Evolutionary conservation across 2,329 filamentous ascomycete species (phyloP).

Genomic region (Colletotrichum sp.): DNA sequence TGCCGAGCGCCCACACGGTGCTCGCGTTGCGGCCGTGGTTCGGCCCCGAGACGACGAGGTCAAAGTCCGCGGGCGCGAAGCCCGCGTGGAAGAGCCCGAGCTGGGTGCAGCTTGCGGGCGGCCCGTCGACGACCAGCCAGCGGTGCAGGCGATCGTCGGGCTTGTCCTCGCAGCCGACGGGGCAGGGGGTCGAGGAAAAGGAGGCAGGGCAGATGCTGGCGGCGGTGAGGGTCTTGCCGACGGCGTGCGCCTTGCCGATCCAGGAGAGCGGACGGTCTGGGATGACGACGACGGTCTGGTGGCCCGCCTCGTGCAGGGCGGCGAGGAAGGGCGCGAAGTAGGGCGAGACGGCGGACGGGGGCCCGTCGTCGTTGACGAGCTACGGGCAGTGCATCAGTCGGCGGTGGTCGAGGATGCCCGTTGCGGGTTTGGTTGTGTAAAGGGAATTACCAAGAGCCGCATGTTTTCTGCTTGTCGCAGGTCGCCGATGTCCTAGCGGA

Average conservation of each 20-base stretch:
- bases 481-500: conserved; percentile 3
- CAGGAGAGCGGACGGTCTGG: conserved; percentile 75
- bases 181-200: neutral
- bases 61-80: conserved; percentile 40
- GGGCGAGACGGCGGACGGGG: conserved; percentile 63
- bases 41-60: conserved; percentile 63
- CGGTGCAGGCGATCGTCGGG: conserved; percentile 46
- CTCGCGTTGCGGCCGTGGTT: conserved; percentile 69
- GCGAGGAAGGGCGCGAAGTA: conserved; percentile 63
- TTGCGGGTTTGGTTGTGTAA: neutral
- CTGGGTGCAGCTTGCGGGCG: conserved; percentile 64
- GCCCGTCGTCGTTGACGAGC: conserved; percentile 62
- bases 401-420: neutral
- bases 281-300: conserved; percentile 72
- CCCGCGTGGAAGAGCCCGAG: conserved; percentile 62
- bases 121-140: conserved; percentile 65
- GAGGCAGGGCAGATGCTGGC: conserved; percentile 17
- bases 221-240: conserved; percentile 64
- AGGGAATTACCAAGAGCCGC: conserved; percentile 17
- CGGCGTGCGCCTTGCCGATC: conserved; percentile 80
- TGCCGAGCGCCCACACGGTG: conserved; percentile 61
- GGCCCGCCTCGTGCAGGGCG: conserved; percentile 61
- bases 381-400: conserved; percentile 6
- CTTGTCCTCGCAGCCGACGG: conserved; percentile 37
- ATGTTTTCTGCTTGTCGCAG: neutral